A percentile compares a stretch with the other conserved stretches of the same genome.
phyloP scores from a whole-genome alignment of 495 filamentous ascomycete species.

The Daldinia childiae region DNA sequence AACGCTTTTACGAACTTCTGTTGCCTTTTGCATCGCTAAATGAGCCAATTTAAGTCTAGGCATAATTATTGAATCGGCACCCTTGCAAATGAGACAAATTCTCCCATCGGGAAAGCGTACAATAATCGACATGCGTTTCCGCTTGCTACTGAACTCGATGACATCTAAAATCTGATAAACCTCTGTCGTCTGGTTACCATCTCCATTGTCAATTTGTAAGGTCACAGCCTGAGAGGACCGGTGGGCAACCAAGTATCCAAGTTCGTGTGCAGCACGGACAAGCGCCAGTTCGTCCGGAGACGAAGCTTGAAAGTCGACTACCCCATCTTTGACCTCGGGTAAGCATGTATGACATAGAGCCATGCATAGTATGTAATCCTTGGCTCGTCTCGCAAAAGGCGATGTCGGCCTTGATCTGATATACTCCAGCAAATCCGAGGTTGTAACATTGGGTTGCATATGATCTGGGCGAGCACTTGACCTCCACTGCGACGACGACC shows the following conservation, averaged over 20 bases:
- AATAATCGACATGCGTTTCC: slow-evolving; percentile 91
- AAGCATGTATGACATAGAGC: slow-evolving; percentile 92
- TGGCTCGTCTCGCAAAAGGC: slow-evolving; percentile 80
- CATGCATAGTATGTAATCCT: slow-evolving; percentile 82
- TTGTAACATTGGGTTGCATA: slow-evolving; percentile 66
- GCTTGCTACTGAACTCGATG: slow-evolving; percentile 88
- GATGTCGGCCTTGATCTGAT: slow-evolving; percentile 78
- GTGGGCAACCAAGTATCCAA: slow-evolving; percentile 79
- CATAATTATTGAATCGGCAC: slow-evolving; percentile 81
- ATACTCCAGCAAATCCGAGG: slow-evolving; percentile 76
- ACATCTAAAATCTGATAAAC: slow-evolving; percentile 82
- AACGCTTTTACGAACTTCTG: slow-evolving; percentile 74
- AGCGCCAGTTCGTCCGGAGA: slow-evolving; percentile 91
- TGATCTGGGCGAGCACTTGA: slow-evolving; percentile 53
- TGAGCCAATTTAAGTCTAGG: slow-evolving; percentile 73
- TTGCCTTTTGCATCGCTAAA: slow-evolving; percentile 77
- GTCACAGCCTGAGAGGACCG: slow-evolving; percentile 56
- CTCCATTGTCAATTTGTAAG: slow-evolving; percentile 44
- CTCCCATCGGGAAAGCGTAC: slow-evolving; percentile 85
- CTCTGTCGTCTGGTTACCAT: slow-evolving; percentile 54
- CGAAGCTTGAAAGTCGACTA: slow-evolving; percentile 79
- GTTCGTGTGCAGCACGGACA: slow-evolving; percentile 80
- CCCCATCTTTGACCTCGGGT: slow-evolving; percentile 73
- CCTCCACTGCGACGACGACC: slow-evolving; percentile 51
- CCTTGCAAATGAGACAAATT: slow-evolving; percentile 88